Conservation (phyloP, 208 protist species). For the Phytomonas francai region DNA sequence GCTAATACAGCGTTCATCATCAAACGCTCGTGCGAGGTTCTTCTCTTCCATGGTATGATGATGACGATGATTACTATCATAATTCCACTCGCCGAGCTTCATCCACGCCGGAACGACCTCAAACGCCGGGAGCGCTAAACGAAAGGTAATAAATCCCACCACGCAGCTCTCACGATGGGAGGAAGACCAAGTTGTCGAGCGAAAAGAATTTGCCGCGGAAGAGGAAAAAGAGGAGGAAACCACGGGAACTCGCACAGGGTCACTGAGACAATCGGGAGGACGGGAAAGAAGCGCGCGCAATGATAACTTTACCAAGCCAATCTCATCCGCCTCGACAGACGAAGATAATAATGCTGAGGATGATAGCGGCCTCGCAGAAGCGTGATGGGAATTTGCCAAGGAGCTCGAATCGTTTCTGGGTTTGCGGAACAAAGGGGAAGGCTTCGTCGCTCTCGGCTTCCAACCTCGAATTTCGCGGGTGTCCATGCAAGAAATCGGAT, state of each 20-base stretch:
- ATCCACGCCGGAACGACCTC: slow-evolving; percentile 46
- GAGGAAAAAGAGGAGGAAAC: too few relatives aligned
- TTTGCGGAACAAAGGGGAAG: too few relatives aligned
- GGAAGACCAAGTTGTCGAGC: too few relatives aligned
- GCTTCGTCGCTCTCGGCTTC: too few relatives aligned
- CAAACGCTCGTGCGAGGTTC: slow-evolving; percentile 35
- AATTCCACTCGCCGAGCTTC: slow-evolving; percentile 22
- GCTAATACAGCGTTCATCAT: slow-evolving; percentile 51
- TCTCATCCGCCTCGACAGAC: slow-evolving; percentile 23
- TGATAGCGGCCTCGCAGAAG: not conserved
- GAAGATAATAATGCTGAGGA: not conserved
- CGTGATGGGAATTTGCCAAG: too few relatives aligned
- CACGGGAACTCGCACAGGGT: slow-evolving; percentile 53
- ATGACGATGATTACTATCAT: too few relatives aligned
- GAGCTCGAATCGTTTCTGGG: too few relatives aligned
- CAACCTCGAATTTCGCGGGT: too few relatives aligned
- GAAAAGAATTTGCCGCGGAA: too few relatives aligned
- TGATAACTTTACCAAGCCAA: slow-evolving; percentile 54
- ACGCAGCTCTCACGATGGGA: slow-evolving; percentile 8
- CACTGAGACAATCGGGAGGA: slow-evolving; percentile 40
- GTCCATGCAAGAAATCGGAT: too few relatives aligned
- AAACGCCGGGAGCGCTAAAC: slow-evolving; percentile 55
- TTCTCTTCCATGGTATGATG: slow-evolving; percentile 14
- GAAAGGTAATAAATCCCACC: slow-evolving; percentile 51
- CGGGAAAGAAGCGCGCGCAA: slow-evolving; percentile 60